These are phyloP conservation scores for Suhomyces bolitotheri DNA, from an alignment of 1,139 yeast species.

Conservation along the genomic window DNA sequence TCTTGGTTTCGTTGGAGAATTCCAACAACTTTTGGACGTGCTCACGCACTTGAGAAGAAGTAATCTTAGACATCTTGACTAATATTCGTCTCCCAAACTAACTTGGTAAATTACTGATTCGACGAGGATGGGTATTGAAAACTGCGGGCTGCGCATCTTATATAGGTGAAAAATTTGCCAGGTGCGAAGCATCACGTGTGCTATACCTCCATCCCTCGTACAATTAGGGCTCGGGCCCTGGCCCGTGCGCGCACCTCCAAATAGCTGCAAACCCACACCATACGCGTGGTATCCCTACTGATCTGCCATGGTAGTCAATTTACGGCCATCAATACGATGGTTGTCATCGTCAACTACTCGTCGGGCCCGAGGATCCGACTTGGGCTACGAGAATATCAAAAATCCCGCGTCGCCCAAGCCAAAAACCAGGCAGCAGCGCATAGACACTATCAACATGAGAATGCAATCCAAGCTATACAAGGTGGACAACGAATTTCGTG, in stretches of 20 bases:
- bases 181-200: constrained; percentile 2
- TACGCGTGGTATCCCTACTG: no score
- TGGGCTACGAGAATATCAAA: constrained; percentile 11
- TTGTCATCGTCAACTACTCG: neutral
- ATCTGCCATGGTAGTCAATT: neutral
- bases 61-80: constrained; percentile 84
- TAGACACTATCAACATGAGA: constrained; percentile 25
- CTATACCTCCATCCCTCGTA: neutral
- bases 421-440: constrained; percentile 27
- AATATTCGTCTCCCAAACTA: constrained; percentile 67
- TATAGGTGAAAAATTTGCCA: constrained; percentile 8
- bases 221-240: constrained; percentile 9
- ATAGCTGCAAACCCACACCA: constrained; percentile 2
- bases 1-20: constrained; percentile 92
- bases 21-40: constrained; percentile 91
- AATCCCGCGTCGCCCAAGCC: constrained; percentile 12
- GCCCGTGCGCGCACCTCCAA: neutral
- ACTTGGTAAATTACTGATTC: constrained; percentile 52
- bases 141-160: constrained; percentile 2
- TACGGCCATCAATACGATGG: constrained; percentile 1
- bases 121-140: constrained; percentile 42
- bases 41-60: constrained; percentile 93
- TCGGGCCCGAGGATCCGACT: constrained; percentile 13
- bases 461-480: constrained; percentile 29
- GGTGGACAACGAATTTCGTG: constrained; percentile 29